These are phyloP conservation scores for Glycyrrhiza uralensis DNA, from an alignment of 306 rosid genomes.

Conservation along the genomic window DNA sequence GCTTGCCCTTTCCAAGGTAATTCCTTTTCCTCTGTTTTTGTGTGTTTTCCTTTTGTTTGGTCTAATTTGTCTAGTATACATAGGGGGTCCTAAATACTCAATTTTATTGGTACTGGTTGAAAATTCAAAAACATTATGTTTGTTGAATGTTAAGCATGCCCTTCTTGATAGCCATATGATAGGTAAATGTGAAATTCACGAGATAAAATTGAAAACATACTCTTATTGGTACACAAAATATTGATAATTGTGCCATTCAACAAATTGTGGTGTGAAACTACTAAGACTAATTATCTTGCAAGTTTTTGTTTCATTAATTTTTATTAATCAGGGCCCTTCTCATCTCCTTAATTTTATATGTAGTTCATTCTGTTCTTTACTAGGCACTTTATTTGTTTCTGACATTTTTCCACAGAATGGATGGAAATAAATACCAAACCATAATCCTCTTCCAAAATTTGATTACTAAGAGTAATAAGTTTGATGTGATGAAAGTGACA, in stretches of 20 bases:
- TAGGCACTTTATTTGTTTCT: not conserved
- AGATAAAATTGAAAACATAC: conserved; percentile 11
- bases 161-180: conserved; percentile 4
- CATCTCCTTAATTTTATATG: not conserved
- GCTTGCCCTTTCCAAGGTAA: conserved; percentile 97
- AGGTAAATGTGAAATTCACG: not conserved
- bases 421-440: conserved; percentile 15
- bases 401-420: not conserved
- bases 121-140: not conserved
- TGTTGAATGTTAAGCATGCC: conserved; percentile 2
- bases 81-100: not conserved
- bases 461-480: not conserved
- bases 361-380: not conserved
- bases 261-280: not conserved
- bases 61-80: not conserved
- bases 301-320: conserved; percentile 3
- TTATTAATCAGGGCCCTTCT: not conserved
- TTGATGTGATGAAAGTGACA: conserved; percentile 10
- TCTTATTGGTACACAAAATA: not conserved
- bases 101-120: not conserved
- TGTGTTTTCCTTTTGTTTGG: not conserved
- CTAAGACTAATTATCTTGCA: not conserved
- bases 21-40: not conserved
- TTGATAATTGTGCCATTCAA: not conserved
- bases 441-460: not conserved